Evolutionary conservation across 2,329 filamentous ascomycete species (phyloP).

Genomic region (Orbilia quercus): DNA sequence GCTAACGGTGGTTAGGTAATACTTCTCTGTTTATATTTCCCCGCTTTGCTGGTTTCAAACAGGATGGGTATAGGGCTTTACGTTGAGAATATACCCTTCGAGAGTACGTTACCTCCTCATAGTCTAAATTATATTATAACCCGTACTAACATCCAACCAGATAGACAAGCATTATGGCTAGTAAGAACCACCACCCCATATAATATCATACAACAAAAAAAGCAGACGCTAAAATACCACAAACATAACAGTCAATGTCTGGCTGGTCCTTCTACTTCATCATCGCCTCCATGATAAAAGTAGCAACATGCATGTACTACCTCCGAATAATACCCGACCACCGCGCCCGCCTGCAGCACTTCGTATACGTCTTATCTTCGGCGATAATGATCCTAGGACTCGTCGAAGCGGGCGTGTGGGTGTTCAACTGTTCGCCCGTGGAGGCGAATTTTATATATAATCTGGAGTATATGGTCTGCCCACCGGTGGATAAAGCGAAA

Average conservation of each 20-base stretch:
- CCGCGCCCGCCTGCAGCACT: constrained; percentile 44
- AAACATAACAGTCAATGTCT: constrained; percentile 45
- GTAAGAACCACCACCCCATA: constrained; percentile 6
- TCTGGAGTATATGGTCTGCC: constrained; percentile 22
- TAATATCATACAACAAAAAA: not conserved
- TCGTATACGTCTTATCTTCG: constrained; percentile 39
- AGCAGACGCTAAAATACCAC: constrained; percentile 2
- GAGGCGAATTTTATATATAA: constrained; percentile 47
- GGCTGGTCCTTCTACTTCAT: constrained; percentile 55
- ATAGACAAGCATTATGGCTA: constrained; percentile 53
- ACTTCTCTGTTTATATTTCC: constrained; percentile 47
- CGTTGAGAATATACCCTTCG: constrained; percentile 55
- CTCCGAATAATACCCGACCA: constrained; percentile 53
- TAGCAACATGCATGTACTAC: constrained; percentile 54
- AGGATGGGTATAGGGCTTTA: constrained; percentile 49
- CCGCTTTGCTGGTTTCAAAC: constrained; percentile 55
- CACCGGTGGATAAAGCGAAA: constrained; percentile 39
- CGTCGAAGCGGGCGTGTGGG: constrained; percentile 45
- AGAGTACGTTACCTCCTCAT: constrained; percentile 18
- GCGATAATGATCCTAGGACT: constrained; percentile 46
- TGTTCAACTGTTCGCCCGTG: constrained; percentile 45
- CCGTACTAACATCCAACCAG: constrained; percentile 14
- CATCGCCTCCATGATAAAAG: constrained; percentile 55
- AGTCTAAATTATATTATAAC: not conserved
- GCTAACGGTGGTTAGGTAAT: constrained; percentile 22